phyloP scores from a whole-genome alignment of 139 green algal species.

The Chlorella sp. region DNA sequence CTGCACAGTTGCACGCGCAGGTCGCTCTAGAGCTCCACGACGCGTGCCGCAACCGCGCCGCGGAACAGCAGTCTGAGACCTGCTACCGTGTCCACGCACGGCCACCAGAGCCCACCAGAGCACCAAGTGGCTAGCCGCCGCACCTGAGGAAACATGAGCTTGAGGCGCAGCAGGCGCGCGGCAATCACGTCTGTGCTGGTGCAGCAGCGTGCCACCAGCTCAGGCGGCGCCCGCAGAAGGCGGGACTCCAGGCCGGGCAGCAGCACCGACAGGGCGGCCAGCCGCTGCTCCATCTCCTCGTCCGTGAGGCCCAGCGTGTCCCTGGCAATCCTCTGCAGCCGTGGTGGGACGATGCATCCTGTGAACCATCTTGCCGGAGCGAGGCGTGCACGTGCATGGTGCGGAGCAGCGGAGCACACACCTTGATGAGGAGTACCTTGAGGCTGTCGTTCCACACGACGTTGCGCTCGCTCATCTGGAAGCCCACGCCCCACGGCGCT shows the following conservation, averaged over 20 bases:
- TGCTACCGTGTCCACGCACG: neutral
- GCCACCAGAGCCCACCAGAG: neutral
- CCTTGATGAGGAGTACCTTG: neutral
- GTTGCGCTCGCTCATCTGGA: neutral
- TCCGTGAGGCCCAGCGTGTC: constrained; percentile 52
- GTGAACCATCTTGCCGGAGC: neutral
- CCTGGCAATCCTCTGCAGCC: constrained; percentile 37
- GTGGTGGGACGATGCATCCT: neutral
- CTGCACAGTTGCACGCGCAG: neutral
- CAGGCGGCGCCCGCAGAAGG: constrained; percentile 25
- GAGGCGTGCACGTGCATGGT: neutral
- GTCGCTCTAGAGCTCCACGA: too few species aligned
- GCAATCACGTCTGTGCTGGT: constrained; percentile 26
- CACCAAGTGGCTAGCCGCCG: neutral
- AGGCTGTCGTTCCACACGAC: neutral
- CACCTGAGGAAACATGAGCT: constrained; percentile 54
- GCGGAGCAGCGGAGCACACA: neutral
- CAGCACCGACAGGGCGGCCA: constrained; percentile 27
- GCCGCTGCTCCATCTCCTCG: constrained; percentile 43
- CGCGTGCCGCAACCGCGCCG: neutral
- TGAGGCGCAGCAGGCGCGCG: constrained; percentile 48
- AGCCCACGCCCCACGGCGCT: neutral
- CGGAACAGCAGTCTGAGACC: neutral
- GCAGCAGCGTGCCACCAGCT: constrained; percentile 33
- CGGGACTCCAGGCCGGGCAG: constrained; percentile 25